Conservation (phyloP, 805 yeast species). For the Barnettozyma pratensis region DNA sequence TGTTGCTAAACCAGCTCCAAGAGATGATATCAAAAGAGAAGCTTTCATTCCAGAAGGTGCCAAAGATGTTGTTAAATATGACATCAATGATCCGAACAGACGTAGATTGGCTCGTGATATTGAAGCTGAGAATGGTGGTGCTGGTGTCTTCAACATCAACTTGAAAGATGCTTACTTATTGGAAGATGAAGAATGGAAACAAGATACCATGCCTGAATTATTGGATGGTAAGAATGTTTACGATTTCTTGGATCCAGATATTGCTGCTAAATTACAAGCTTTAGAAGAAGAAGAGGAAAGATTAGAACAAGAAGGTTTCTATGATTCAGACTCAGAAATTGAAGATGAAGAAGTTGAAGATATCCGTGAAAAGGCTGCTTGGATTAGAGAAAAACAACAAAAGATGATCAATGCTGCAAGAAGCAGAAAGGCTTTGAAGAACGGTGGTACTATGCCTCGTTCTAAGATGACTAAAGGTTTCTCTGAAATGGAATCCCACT, state of each 20-base stretch:
- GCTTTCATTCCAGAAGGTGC: constrained; percentile 81
- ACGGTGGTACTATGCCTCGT: constrained; percentile 84
- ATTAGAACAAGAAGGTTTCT: constrained; percentile 91
- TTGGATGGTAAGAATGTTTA: constrained; percentile 94
- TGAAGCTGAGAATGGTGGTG: constrained; percentile 96
- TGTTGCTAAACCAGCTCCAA: constrained; percentile 81
- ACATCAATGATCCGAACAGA: constrained; percentile 75
- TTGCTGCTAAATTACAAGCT: constrained; percentile 87
- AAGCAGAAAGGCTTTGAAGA: constrained; percentile 79
- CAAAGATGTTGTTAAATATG: constrained; percentile 57
- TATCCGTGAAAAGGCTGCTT: constrained; percentile 78
- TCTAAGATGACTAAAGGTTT: constrained; percentile 76
- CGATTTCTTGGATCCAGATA: constrained; percentile 96
- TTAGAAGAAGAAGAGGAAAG: constrained; percentile 96
- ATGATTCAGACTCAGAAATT: constrained; percentile 74
- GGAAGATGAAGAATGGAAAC: constrained; percentile 97
- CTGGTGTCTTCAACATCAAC: constrained; percentile 95
- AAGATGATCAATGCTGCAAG: constrained; percentile 86
- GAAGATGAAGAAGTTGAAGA: constrained; percentile 67
- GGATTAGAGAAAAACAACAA: constrained; percentile 96
- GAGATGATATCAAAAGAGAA: constrained; percentile 80
- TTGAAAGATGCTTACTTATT: constrained; percentile 86
- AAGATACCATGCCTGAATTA: constrained; percentile 95
- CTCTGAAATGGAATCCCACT: constrained; percentile 79
- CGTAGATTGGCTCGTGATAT: constrained; percentile 79